Evolutionary conservation across 306 rosid species (phyloP).

Genomic region (Medicago lupulina): DNA sequence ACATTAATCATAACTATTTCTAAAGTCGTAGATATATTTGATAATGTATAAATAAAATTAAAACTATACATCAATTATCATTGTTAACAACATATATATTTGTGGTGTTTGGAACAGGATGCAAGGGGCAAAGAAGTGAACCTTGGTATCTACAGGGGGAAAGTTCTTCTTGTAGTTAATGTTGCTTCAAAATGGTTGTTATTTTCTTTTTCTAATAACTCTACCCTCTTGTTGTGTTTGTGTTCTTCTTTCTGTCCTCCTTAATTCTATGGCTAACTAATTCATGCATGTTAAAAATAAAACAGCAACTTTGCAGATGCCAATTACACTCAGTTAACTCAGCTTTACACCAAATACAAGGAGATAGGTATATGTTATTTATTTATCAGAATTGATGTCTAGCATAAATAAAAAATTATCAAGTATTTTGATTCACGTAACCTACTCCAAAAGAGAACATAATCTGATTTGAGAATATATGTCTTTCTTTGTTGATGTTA

Average conservation of each 20-base stretch:
- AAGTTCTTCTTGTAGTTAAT: slow-evolving; percentile 83
- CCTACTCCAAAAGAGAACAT: background rate
- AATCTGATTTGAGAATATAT: background rate
- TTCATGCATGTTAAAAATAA: background rate
- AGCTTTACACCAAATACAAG: slow-evolving; percentile 71
- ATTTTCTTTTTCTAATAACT: slow-evolving; percentile 20
- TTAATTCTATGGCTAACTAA: slow-evolving; percentile 27
- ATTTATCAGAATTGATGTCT: background rate
- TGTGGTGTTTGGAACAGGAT: slow-evolving; percentile 59
- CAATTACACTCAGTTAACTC: slow-evolving; percentile 84
- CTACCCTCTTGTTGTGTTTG: background rate
- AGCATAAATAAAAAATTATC: background rate
- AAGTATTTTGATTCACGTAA: background rate
- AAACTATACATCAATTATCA: background rate
- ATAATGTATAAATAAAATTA: no score
- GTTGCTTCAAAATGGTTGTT: slow-evolving; percentile 95
- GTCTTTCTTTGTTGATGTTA: slow-evolving; percentile 31
- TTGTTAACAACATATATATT: slow-evolving; percentile 15
- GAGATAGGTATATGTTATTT: slow-evolving; percentile 53
- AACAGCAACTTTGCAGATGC: slow-evolving; percentile 75
- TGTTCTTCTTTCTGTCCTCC: background rate
- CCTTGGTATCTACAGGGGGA: slow-evolving; percentile 72
- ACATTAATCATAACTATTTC: background rate
- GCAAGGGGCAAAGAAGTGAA: slow-evolving; percentile 71
- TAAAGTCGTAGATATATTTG: background rate